Evolutionary conservation across 352 stramenopile species (phyloP), one percentile per base, ranked within the genome.

Genomic region (Peronospora tabacina): DNA sequence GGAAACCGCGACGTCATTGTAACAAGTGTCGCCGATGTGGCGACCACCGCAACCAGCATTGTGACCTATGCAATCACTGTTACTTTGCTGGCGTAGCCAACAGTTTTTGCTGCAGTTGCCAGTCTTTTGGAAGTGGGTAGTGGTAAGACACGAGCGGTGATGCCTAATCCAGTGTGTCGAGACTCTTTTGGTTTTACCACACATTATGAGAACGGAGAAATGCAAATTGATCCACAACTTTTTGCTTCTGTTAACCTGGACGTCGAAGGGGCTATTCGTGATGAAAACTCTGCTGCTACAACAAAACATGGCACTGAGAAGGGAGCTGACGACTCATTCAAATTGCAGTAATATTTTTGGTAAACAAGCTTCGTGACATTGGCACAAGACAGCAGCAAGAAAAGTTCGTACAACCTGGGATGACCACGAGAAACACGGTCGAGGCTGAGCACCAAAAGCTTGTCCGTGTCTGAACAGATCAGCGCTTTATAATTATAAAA

Each of bases 31-130:
- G 78, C 8, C 76, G 79, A 2, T 90, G 79, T 55, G 79, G 72
- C 0, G 75, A 87, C 55, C 80, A 90, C 49, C 80, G 80, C 37
- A 90, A 87, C 45, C 71, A 86, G 59, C 80, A 90, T 52, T 90
- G 80, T 35, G 73, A 90, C 49, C 61, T 79, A 16, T 90, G 80
- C 56, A 85, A 87, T 40, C 80, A 88, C 52, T 90, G 80, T 54
- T 90, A 89, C 58, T 90, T 90, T 68, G 80, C 80, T 7, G 80
- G 80, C 16, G 80, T 90, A 26, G 80, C 80, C 24, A 90, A 90
- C 50, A 90, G 80, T 49, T 90, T 90, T 29, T 68, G 74, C 47
- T 90, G 80, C 49, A 88, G 74, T 51, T 90, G 80, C 49, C 79
- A 84, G 49, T 65, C 56, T 10, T 47, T 48, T 24, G 52, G 58